These are phyloP conservation scores for Rosa rugosa DNA, from an alignment of 306 rosid genomes.

Conservation along the genomic window DNA sequence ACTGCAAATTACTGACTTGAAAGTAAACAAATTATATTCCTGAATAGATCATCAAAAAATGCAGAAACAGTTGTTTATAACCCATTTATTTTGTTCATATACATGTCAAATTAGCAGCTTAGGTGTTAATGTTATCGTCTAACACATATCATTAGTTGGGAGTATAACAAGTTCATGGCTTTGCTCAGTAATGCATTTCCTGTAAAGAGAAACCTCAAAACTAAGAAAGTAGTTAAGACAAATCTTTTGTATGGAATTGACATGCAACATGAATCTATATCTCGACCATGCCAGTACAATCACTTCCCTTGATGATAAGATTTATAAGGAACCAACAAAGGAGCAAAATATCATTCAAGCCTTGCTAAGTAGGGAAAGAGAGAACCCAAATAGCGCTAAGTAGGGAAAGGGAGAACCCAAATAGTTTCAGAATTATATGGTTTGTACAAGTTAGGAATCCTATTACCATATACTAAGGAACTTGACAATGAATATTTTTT, in stretches of 20 bases:
- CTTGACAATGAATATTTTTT: not conserved
- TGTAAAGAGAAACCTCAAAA: not conserved
- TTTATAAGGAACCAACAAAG: not conserved
- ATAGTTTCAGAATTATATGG: not conserved
- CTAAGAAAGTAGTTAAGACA: not conserved
- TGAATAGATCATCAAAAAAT: not conserved
- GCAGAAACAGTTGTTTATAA: not conserved
- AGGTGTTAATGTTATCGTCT: not conserved
- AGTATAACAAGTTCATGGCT: not conserved
- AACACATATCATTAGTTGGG: not conserved
- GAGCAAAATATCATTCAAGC: not conserved
- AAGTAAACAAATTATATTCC: too few relatives aligned
- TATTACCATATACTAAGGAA: not conserved
- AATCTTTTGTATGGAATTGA: not conserved
- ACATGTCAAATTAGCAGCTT: not conserved
- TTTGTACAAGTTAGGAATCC: not conserved
- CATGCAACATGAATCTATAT: not conserved
- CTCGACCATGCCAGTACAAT: not conserved
- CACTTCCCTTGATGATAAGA: not conserved
- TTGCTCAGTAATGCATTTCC: not conserved
- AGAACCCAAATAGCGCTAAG: not conserved
- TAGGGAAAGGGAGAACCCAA: not conserved
- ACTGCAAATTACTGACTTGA: too few relatives aligned
- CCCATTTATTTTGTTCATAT: not conserved
- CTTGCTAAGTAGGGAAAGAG: not conserved